A percentile compares a stretch with the other conserved stretches of the same genome.
These are phyloP conservation scores for Solioccasus polychromus DNA, from an alignment of 768 basidiomycete genomes.

Conservation along the genomic window DNA sequence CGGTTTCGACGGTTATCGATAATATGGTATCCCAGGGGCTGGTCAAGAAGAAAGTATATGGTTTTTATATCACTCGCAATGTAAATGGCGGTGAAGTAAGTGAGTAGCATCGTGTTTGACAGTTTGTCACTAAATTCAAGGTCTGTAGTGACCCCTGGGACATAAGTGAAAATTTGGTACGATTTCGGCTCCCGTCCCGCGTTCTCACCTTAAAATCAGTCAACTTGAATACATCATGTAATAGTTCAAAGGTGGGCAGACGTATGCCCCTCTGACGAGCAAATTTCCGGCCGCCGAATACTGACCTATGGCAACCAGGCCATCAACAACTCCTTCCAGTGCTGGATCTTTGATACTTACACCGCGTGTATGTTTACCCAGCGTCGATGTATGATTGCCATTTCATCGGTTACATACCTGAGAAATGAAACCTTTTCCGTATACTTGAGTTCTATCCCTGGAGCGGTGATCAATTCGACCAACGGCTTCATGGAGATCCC, in stretches of 20 bases:
- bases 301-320: no score
- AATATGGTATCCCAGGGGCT: conserved; percentile 16
- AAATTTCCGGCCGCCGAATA: no score
- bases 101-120: conserved; percentile 3
- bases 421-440: conserved; percentile 10
- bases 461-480: background rate
- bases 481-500: conserved; percentile 12
- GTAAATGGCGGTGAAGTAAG: conserved; percentile 3
- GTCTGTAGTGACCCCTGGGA: no score
- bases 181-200: no score
- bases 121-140: conserved; percentile 10
- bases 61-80: conserved; percentile 18
- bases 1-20: conserved; percentile 19
- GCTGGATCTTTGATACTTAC: no score
- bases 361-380: background rate
- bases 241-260: no score
- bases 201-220: no score
- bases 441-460: conserved; percentile 15
- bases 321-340: no score
- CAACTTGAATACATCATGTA: no score
- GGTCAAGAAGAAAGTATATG: conserved; percentile 13
- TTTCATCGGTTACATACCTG: conserved; percentile 3
- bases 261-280: no score
- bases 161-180: no score
- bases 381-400: background rate